Base-by-base conservation (phyloP, 495 filamentous ascomycete genomes). In the Extremus antarcticus region DNA sequence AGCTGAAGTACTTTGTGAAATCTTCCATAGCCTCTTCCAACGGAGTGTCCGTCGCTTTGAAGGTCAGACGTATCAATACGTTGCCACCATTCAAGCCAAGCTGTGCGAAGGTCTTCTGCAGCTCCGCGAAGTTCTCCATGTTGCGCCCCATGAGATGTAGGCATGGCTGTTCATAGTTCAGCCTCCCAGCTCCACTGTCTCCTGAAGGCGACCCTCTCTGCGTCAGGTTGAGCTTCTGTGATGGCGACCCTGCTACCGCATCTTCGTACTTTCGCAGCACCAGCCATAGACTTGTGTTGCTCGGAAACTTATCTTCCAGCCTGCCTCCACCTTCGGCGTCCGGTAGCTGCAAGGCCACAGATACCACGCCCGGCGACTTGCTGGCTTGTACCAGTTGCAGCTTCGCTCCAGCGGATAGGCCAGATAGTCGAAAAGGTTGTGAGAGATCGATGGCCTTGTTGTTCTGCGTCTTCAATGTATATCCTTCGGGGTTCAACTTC, bases 351-450 rank as follows among this genome's bases (percentile, higher is more conserved):
- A 98, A 74, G 3, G 87, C 89, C 21, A 97, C 83, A 21, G 83
- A 86, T 51, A 98, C 82, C 25, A 86, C 82, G 11, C 88, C 82
- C 1, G 90, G 85, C 0, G 88, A 89, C 47, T 81, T 84, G 25
- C 88, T 91, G 51, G 81, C 77, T 56, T 84, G 80, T n/a, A 95
- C 83, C 46, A 97, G 85, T 61, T 98, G 90, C 20, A 98, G 78
- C 61, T 94, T 95, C 23, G 92, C 90, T 25, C 92, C 92, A 16
- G 88, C 78, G 4, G 75, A 74, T 11, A 98, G 81, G 51, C 90
- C 90, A 0, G 90, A 87, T 29, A 91, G 84, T n/a, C 91, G 85
- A 68, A 87, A 85, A 32, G 84, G 82, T 17, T 85, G 78, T 13
- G 89, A 90, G 9, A 97, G 76, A 64, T 96, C 88, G 13, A 98